phyloP scores from a whole-genome alignment of 768 basidiomycete genomes.

The Infundibulicybe gibba region DNA sequence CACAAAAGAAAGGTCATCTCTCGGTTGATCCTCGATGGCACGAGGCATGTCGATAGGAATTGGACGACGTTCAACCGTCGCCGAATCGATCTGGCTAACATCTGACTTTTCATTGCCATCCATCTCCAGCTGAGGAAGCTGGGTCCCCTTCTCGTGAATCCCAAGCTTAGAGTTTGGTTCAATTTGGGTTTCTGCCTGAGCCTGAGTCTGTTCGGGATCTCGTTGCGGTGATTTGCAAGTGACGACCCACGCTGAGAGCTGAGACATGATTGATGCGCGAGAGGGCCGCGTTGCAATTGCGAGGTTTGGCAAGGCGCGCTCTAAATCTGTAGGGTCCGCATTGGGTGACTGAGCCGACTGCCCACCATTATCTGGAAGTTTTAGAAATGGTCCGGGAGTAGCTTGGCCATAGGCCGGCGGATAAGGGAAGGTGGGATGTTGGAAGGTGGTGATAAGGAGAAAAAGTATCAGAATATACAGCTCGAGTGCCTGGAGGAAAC shows the following conservation, averaged over 20 bases:
- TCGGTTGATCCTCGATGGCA: too few relatives aligned
- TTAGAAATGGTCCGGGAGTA: neutral
- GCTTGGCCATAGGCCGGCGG: slow-evolving; percentile 1
- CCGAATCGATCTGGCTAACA: too few relatives aligned
- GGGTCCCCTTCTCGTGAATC: too few relatives aligned
- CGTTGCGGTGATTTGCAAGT: slow-evolving; percentile 3
- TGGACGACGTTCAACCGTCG: too few relatives aligned
- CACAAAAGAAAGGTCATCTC: too few relatives aligned
- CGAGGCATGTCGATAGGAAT: too few relatives aligned
- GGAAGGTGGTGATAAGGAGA: slow-evolving; percentile 45
- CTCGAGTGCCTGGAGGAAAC: slow-evolving; percentile 61
- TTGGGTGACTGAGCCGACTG: too few relatives aligned
- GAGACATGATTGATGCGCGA: neutral
- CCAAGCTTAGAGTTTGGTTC: slow-evolving; percentile 1
- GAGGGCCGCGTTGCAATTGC: neutral
- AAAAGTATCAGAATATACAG: slow-evolving; percentile 61
- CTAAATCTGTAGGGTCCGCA: too few relatives aligned
- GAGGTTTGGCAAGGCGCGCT: too few relatives aligned
- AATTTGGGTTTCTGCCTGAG: slow-evolving; percentile 2
- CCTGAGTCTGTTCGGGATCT: slow-evolving; percentile 5
- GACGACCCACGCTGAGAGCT: neutral
- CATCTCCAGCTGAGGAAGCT: too few relatives aligned
- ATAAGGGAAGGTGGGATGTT: slow-evolving; percentile 9
- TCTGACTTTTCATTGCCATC: too few relatives aligned
- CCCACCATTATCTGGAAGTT: too few relatives aligned